Percentiles rank a stretch among this genome's conserved stretches.
Evolutionary conservation across 225 moss, liverwort and hornwort genomes (phyloP).

Genomic region (Sphagnum contortum): DNA sequence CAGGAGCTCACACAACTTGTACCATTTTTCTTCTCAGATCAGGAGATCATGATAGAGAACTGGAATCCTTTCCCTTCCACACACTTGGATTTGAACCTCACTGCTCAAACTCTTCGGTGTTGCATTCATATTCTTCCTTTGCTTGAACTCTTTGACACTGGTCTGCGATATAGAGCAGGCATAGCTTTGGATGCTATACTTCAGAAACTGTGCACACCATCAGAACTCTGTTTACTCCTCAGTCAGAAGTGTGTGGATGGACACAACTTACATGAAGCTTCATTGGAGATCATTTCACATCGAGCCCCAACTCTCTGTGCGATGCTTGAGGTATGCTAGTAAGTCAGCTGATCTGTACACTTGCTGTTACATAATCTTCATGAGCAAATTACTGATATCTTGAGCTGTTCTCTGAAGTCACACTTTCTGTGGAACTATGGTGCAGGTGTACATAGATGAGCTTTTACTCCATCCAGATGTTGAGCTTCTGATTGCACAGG

Average conservation of each 20-base stretch:
- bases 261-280: slow-evolving; percentile 1
- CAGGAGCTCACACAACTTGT: slow-evolving; percentile 38
- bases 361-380: too few relatives aligned
- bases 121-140: slow-evolving; percentile 73
- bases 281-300: slow-evolving; percentile 7
- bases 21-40: slow-evolving; percentile 20
- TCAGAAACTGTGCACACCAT: slow-evolving; percentile 67
- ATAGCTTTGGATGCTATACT: slow-evolving; percentile 41
- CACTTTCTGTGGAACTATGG: too few relatives aligned
- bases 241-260: not conserved
- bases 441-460: slow-evolving; percentile 80
- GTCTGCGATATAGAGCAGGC: slow-evolving; percentile 45
- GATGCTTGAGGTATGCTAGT: slow-evolving; percentile 32
- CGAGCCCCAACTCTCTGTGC: slow-evolving; percentile 34
- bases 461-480: slow-evolving; percentile 44
- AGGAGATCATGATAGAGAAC: slow-evolving; percentile 1
- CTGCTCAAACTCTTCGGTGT: slow-evolving; percentile 56
- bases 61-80: slow-evolving; percentile 22
- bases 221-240: slow-evolving; percentile 39
- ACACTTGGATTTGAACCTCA: slow-evolving; percentile 30
- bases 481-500: slow-evolving; percentile 39
- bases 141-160: slow-evolving; percentile 69
- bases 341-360: too few relatives aligned
- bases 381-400: too few relatives aligned
- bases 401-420: too few relatives aligned